Evolutionary conservation across 2,329 filamentous ascomycete genomes (phyloP).

Genomic region (Penicillium sp.): DNA sequence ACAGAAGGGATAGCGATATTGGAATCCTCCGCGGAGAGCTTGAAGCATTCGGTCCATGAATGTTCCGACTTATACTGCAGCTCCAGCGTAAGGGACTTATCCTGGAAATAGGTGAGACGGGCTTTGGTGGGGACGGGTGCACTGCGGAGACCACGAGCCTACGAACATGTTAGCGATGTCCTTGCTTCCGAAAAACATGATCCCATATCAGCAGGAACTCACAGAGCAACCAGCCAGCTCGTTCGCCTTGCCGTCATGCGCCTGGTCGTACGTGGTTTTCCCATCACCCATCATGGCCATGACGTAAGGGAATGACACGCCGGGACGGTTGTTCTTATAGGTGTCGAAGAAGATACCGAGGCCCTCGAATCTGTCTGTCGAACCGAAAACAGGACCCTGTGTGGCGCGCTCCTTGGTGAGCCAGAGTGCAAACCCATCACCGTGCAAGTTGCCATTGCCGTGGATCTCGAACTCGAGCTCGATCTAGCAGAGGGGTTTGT

Average conservation of each 20-base stretch:
- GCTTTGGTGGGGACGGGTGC: constrained; percentile 76
- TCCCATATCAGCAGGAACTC: constrained; percentile 27
- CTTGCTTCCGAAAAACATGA: background rate
- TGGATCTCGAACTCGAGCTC: constrained; percentile 94
- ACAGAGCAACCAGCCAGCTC: constrained; percentile 91
- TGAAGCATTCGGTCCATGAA: constrained; percentile 88
- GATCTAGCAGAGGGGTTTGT: constrained; percentile 50
- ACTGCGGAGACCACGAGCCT: constrained; percentile 81
- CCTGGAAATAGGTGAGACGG: constrained; percentile 91
- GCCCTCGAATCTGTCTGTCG: constrained; percentile 83
- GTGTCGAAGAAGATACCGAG: constrained; percentile 96
- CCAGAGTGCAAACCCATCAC: constrained; percentile 97
- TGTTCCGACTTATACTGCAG: constrained; percentile 89
- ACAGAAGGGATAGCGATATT: constrained; percentile 74
- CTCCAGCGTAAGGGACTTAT: constrained; percentile 84
- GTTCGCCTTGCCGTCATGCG: constrained; percentile 86
- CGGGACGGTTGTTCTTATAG: constrained; percentile 98
- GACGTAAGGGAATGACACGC: constrained; percentile 92
- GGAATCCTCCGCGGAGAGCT: constrained; percentile 56
- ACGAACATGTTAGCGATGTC: constrained; percentile 7
- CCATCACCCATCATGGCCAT: constrained; percentile 99
- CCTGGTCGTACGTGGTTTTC: constrained; percentile 82
- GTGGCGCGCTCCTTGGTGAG: constrained; percentile 87
- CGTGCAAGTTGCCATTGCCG: constrained; percentile 83
- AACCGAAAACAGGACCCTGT: constrained; percentile 80